Evolutionary conservation across 2,329 filamentous ascomycete genomes (phyloP), one percentile per base, ranked within the genome.

Genomic region (Claviceps capensis): DNA sequence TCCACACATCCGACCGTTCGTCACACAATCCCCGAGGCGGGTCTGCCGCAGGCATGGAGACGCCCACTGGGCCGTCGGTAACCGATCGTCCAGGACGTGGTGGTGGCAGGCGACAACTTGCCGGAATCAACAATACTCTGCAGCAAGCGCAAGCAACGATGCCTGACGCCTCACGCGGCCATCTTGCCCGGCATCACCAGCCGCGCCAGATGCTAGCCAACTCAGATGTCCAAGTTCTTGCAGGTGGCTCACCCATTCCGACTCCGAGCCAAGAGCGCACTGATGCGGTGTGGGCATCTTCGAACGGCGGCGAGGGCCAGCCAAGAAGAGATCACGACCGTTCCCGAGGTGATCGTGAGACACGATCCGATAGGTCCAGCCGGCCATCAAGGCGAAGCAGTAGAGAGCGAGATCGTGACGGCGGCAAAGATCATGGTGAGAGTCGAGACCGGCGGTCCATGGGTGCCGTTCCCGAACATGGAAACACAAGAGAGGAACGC

Each of bases 71-170:
- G 0, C 67, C 67, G 14, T 59, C 67, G 26, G 57, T 60, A 8
- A 61, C 62, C 19, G 70, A 74, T 30, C 65, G 71, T 34, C 53
- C 58, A 26, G 58, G 63, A 40, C 61, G 60, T 30, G 66, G 56
- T 58, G 71, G 74, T 34, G 69, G 73, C 17, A 68, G 72, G 53
- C 70, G 79, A 53, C 77, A 82, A 58, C 67, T 83, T 34, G 74
- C 74, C 13, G 75, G 76, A 46, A 82, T 84, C 54, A 80, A 82
- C 57, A 79, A 67, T 55, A 78, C 73, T 49, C 69, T 82, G 4
- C 74, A 77, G 56, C 73, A 77, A 62, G 71, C 72, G 1, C 74
- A 73, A 60, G 61, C 59, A 62, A 76, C 58, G 57, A 70, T 60
- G 67, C 68, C 62, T 1, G 67, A 68, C 1, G 49, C 56, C 38